These are phyloP conservation scores for Magnusiomyces suaveolens DNA, from an alignment of 1,139 yeast genomes.

Conservation along the genomic window DNA sequence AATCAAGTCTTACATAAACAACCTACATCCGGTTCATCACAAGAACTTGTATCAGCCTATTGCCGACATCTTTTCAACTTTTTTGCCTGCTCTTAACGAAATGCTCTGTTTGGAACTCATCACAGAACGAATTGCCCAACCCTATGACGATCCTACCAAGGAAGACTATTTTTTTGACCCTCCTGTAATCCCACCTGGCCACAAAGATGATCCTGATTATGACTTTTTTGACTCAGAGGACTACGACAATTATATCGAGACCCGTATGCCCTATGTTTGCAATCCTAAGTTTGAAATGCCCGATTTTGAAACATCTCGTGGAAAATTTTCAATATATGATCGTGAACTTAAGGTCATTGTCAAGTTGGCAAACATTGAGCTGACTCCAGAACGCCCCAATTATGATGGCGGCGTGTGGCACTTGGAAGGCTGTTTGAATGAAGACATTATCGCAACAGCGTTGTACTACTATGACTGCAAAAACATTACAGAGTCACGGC, in stretches of 20 bases:
- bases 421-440: constrained; percentile 39
- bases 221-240: too few relatives aligned
- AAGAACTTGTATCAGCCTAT: constrained; percentile 26
- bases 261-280: not conserved
- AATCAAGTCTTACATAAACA: constrained; percentile 33
- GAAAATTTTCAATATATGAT: constrained; percentile 7
- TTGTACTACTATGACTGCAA: constrained; percentile 39
- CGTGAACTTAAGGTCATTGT: constrained; percentile 34
- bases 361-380: constrained; percentile 38
- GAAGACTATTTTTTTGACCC: too few relatives aligned
- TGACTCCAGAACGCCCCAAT: constrained; percentile 37
- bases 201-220: too few relatives aligned
- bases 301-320: constrained; percentile 9
- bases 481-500: constrained; percentile 35
- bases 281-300: not conserved
- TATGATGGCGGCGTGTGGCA: constrained; percentile 42
- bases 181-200: too few relatives aligned
- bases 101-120: constrained; percentile 3
- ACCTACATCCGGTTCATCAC: constrained; percentile 30
- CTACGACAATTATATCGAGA: not conserved
- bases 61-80: constrained; percentile 27
- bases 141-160: too few relatives aligned
- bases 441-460: constrained; percentile 38
- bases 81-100: constrained; percentile 30
- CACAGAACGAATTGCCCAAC: not conserved